These are phyloP conservation scores for Borovskyia barvae DNA, from an alignment of 208 protist species.

Conservation along the genomic window DNA sequence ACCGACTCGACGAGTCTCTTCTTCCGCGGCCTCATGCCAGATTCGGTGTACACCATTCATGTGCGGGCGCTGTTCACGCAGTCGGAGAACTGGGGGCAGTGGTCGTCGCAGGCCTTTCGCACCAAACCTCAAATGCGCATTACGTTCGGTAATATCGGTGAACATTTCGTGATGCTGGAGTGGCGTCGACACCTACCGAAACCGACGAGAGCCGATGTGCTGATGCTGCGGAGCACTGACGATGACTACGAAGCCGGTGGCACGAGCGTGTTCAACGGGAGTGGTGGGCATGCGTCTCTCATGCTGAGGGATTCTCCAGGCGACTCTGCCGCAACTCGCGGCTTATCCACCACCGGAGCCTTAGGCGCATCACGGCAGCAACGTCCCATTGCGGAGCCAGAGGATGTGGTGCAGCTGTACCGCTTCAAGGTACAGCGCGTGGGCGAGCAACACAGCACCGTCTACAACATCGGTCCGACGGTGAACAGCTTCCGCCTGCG, in stretches of 20 bases:
- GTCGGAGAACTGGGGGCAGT: slow-evolving; percentile 85
- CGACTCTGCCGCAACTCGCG: background rate
- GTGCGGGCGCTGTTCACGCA: slow-evolving; percentile 75
- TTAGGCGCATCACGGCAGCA: background rate
- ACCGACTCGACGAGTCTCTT: slow-evolving; percentile 72
- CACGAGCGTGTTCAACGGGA: background rate
- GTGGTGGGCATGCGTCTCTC: background rate
- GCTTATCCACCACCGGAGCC: background rate
- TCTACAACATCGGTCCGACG: slow-evolving; percentile 83
- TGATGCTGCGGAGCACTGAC: slow-evolving; percentile 6
- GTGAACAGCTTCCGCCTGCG: slow-evolving; percentile 82
- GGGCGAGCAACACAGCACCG: slow-evolving; percentile 37
- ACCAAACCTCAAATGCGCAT: slow-evolving; percentile 79
- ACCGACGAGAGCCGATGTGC: slow-evolving; percentile 23
- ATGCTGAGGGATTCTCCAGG: background rate
- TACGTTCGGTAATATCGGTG: slow-evolving; percentile 89
- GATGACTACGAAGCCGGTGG: background rate
- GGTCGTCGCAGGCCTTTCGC: slow-evolving; percentile 79
- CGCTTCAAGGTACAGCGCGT: slow-evolving; percentile 85
- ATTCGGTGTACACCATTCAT: slow-evolving; percentile 81
- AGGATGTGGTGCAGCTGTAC: slow-evolving; percentile 85
- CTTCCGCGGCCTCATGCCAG: slow-evolving; percentile 86
- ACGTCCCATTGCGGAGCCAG: slow-evolving; percentile 48
- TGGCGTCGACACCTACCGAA: slow-evolving; percentile 84
- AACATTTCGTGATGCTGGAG: slow-evolving; percentile 91